A percentile compares a stretch with the other conserved stretches of the same genome.
Conservation (phyloP, 805 yeast genomes). For the Yarrowia sp. region DNA sequence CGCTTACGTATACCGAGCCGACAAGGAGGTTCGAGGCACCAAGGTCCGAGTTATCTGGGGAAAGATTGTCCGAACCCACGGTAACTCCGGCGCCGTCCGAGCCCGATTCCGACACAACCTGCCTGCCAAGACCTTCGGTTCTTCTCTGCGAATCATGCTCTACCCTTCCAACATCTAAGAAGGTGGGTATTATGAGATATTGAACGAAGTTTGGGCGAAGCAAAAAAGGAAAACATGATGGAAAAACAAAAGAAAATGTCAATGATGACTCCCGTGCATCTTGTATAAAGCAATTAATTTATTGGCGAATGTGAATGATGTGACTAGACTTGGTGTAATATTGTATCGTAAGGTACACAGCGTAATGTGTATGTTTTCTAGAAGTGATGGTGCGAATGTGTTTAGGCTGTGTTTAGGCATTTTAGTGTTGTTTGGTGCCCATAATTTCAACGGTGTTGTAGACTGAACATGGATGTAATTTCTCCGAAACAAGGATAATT, state of each 20-base stretch:
- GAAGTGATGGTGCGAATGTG: too few species aligned
- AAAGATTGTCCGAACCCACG: constrained; percentile 97
- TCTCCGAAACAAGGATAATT: too few species aligned
- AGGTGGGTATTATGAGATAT: background rate
- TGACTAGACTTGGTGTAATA: background rate
- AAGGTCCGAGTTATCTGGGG: constrained; percentile 99
- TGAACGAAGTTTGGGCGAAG: background rate
- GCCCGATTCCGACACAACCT: constrained; percentile 98
- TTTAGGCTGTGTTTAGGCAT: too few species aligned
- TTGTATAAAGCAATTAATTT: constrained; percentile 25
- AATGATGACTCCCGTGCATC: constrained; percentile 23
- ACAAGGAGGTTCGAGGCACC: constrained; percentile 96
- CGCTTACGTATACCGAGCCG: constrained; percentile 98
- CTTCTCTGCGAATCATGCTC: constrained; percentile 98
- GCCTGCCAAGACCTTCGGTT: constrained; percentile 99
- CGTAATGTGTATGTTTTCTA: background rate
- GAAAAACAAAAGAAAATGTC: constrained; percentile 23
- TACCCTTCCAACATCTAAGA: constrained; percentile 98
- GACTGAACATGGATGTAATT: too few species aligned
- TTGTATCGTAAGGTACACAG: background rate
- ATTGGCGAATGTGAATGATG: constrained; percentile 23
- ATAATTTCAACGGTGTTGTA: too few species aligned
- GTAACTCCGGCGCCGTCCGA: constrained; percentile 97
- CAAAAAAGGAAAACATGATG: constrained; percentile 12
- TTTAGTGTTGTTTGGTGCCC: too few species aligned